These are phyloP conservation scores for Macadamia tetraphylla DNA, from an alignment of 164 flowering plant genomes.

Conservation along the genomic window DNA sequence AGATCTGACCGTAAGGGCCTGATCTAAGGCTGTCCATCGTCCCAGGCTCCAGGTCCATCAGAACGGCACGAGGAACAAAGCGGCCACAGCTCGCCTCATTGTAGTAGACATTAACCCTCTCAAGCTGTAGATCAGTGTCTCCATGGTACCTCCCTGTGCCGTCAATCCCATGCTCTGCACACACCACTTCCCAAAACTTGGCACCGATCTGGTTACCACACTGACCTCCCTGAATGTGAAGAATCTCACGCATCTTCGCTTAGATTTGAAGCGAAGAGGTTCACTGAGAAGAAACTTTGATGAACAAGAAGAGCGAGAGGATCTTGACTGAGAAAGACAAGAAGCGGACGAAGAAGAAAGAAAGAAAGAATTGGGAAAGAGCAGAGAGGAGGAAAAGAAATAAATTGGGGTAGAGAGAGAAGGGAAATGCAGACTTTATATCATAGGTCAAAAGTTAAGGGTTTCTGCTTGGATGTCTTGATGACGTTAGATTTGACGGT, in stretches of 20 bases:
- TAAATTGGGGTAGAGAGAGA: neutral
- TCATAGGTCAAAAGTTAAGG: neutral
- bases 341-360: neutral
- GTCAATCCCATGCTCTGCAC: constrained; percentile 39
- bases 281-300: neutral
- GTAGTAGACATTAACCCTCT: constrained; percentile 39
- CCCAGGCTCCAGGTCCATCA: constrained; percentile 40
- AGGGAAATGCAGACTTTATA: neutral
- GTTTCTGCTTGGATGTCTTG: neutral
- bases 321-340: neutral
- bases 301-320: no score
- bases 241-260: constrained; percentile 33
- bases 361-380: no score
- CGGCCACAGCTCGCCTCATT: constrained; percentile 39
- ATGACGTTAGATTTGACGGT: neutral
- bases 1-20: constrained; percentile 36
- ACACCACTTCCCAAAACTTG: constrained; percentile 29
- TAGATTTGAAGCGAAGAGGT: neutral
- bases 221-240: constrained; percentile 39
- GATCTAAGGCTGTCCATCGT: constrained; percentile 38
- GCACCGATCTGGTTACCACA: constrained; percentile 39
- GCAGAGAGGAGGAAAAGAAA: no score
- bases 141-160: constrained; percentile 32
- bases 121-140: constrained; percentile 31
- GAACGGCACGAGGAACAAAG: constrained; percentile 36